Evolutionary conservation across 257 asterid species (phyloP), one percentile per base, ranked within the genome.

Genomic region (Solanum bukasovii): DNA sequence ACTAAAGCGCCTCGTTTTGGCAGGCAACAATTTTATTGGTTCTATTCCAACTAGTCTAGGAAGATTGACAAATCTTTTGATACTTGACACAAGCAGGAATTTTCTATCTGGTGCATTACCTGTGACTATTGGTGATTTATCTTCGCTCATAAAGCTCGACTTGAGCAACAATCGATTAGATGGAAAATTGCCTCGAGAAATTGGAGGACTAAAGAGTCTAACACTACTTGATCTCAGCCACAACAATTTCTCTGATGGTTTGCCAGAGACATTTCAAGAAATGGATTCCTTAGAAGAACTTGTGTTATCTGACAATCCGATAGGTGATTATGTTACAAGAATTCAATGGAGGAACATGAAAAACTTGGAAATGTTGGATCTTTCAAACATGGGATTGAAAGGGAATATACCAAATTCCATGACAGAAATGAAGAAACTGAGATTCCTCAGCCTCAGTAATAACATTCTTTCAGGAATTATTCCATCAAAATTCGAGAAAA

Each of bases 91-190:
- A 7, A 89, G 88, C 77, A 88, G 89, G 78, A 91, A 89, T 81
- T 77, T 49, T 31, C 90, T 91, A 7, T 70, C 89, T 29, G 91
- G 91, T 33, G 35, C 49, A 42, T 31, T 89, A 46, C 89, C 91
- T 25, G n/a, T 7, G 49, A 73, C 83, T 20, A 34, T 91, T 63
- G 92, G 92, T 38, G 74, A 89, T 33, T 44, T 91, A 31, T 67
- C 61, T 46, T 88, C 87, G 13, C 91, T 91, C 52, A 27, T 89
- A 46, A 89, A 89, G 91, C 89, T 91, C 33, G 93, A 90, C 86
- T 56, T 91, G 42, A 88, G 92, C 86, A 84, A 81, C 86, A 91
- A 91, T 31, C 35, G 38, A n/a, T 11, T 89, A 29, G 56, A 81
- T 9, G 93, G 91, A 14, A 81, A 67, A 31, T 56, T 91, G 18